phyloP scores from a whole-genome alignment of 306 rosid genomes.

The Spatholobus suberectus region DNA sequence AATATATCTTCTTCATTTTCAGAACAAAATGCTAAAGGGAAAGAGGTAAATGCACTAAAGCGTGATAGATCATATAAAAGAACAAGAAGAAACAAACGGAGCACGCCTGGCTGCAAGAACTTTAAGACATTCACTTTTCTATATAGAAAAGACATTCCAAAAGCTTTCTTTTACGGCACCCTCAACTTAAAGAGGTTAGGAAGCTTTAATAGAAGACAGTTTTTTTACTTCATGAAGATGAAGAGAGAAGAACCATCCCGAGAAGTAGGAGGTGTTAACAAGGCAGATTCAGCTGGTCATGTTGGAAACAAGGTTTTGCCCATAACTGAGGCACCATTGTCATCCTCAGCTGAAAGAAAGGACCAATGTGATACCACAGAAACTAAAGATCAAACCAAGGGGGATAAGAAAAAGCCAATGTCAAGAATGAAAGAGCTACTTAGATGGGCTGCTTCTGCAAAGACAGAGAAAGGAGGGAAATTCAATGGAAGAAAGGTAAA shows the following conservation, averaged over 20 bases:
- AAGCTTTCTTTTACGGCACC: conserved; percentile 61
- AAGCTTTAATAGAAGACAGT: conserved; percentile 37
- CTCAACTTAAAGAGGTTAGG: conserved; percentile 49
- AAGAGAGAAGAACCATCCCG: conserved; percentile 61
- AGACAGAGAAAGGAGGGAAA: conserved; percentile 74
- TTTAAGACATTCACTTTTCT: conserved; percentile 52
- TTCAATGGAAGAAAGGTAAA: conserved; percentile 69
- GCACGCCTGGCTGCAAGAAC: conserved; percentile 51
- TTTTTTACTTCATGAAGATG: conserved; percentile 60
- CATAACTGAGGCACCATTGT: conserved; percentile 58
- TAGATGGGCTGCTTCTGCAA: conserved; percentile 88
- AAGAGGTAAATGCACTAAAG: conserved; percentile 43
- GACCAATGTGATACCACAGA: conserved; percentile 45
- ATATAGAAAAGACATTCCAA: conserved; percentile 57
- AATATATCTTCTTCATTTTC: conserved; percentile 31
- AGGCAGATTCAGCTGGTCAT: conserved; percentile 53
- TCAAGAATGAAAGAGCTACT: conserved; percentile 90
- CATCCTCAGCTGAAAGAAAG: conserved; percentile 43
- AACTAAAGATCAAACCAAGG: conserved; percentile 52
- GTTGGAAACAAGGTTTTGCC: conserved; percentile 81
- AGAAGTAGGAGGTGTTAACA: conserved; percentile 53
- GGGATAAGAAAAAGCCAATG: conserved; percentile 58
- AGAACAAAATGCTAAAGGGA: conserved; percentile 55
- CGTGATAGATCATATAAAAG: conserved; percentile 40
- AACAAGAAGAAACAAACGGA: conserved; percentile 42